phyloP scores from a whole-genome alignment of 352 stramenopile genomes.

The Globisporangium cystogenes region DNA sequence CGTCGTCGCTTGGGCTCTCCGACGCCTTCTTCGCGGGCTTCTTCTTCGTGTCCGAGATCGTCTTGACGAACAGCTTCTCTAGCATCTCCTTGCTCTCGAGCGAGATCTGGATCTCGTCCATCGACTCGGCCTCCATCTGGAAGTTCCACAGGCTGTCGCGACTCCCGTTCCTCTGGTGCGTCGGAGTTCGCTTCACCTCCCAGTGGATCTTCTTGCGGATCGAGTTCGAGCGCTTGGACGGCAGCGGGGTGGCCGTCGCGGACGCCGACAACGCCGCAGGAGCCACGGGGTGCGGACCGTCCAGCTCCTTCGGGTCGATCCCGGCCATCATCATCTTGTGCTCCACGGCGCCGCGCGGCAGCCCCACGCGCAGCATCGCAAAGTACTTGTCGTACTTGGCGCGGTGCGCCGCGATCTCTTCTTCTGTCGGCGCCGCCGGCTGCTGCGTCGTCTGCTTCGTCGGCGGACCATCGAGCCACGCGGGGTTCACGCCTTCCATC shows the following conservation, averaged over 20 bases:
- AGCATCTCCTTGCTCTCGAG: conserved; percentile 63
- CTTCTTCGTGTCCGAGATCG: conserved; percentile 41
- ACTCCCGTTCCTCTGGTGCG: conserved; percentile 11
- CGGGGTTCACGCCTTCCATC: conserved; percentile 62
- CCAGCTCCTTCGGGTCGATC: conserved; percentile 59
- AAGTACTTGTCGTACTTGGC: conserved; percentile 84
- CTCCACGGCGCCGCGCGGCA: conserved; percentile 71
- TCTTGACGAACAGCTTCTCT: conserved; percentile 80
- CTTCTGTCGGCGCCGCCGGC: conserved; percentile 26
- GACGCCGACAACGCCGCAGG: background rate
- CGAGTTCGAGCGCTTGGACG: conserved; percentile 56
- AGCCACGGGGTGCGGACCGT: conserved; percentile 41
- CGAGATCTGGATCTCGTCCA: conserved; percentile 51
- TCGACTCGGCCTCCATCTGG: conserved; percentile 30
- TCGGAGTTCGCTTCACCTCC: conserved; percentile 44
- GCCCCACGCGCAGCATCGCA: conserved; percentile 73
- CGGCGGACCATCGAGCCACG: conserved; percentile 59
- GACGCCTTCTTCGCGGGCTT: conserved; percentile 21
- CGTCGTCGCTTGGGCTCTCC: conserved; percentile 14
- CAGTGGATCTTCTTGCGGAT: conserved; percentile 87
- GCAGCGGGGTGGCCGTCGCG: conserved; percentile 12
- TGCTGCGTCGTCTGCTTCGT: conserved; percentile 23
- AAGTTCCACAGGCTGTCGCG: conserved; percentile 69
- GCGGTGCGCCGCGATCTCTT: conserved; percentile 46
- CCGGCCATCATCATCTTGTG: conserved; percentile 81